Conservation (phyloP, 352 stramenopile species). For the Blastocystis sp. region DNA sequence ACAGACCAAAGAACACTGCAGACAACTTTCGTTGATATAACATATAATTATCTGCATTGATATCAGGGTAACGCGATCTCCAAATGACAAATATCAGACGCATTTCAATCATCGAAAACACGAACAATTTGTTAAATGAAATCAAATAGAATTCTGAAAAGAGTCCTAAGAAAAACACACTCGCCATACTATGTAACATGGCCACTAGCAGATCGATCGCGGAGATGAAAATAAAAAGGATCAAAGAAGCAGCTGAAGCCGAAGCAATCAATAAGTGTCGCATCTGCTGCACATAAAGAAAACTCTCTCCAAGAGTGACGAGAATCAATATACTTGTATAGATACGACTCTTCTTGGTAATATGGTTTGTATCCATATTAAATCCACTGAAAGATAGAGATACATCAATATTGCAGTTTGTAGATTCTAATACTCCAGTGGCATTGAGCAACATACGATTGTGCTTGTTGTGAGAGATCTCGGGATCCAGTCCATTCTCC, state of each 20-base stretch:
- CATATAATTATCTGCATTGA: background rate
- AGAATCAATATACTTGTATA: background rate
- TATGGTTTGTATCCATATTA: slow-evolving; percentile 23
- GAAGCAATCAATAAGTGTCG: background rate
- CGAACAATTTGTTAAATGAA: slow-evolving; percentile 20
- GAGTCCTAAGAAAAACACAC: slow-evolving; percentile 22
- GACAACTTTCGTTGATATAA: background rate
- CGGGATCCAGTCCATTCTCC: background rate
- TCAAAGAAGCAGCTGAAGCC: background rate
- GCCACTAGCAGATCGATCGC: slow-evolving; percentile 28
- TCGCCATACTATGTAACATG: background rate
- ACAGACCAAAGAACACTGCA: slow-evolving; percentile 10
- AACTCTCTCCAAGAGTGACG: background rate
- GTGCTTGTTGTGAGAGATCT: slow-evolving; percentile 61
- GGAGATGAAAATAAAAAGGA: background rate
- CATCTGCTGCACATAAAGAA: background rate
- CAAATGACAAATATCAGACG: slow-evolving; percentile 35
- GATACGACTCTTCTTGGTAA: background rate
- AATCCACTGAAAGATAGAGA: background rate
- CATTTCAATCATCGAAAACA: slow-evolving; percentile 52
- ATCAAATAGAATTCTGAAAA: slow-evolving; percentile 38
- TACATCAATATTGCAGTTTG: background rate
- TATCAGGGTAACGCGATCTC: background rate
- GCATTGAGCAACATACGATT: background rate
- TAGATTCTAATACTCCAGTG: background rate